Evolutionary conservation across 352 stramenopile genomes (phyloP).

Genomic region (Phytophthora litchii): DNA sequence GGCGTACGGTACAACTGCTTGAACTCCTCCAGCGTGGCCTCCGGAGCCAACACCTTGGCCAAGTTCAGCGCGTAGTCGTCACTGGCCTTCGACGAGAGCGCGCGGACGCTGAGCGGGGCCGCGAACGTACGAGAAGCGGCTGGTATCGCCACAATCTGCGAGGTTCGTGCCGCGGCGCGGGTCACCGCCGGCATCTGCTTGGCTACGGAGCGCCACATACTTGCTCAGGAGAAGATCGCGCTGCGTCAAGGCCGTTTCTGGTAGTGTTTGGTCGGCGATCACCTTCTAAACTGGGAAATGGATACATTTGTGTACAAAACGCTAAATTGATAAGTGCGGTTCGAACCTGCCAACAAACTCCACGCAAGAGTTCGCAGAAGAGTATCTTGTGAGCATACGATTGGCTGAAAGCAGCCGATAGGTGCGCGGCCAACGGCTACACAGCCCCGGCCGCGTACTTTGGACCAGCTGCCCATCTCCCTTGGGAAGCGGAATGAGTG

Average conservation of each 20-base stretch:
- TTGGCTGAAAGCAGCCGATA: slow-evolving; percentile 19
- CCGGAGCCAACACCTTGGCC: slow-evolving; percentile 58
- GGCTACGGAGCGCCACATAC: slow-evolving; percentile 40
- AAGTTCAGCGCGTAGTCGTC: slow-evolving; percentile 58
- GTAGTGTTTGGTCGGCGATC: not conserved
- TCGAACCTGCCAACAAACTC: not conserved
- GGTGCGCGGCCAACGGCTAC: slow-evolving; percentile 12
- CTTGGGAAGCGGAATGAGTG: slow-evolving; percentile 24
- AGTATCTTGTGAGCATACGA: slow-evolving; percentile 8
- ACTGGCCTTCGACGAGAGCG: slow-evolving; percentile 29
- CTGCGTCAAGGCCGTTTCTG: slow-evolving; percentile 9
- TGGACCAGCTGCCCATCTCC: slow-evolving; percentile 30
- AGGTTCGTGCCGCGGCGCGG: slow-evolving; percentile 20
- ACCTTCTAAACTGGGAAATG: too few species aligned
- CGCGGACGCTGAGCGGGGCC: slow-evolving; percentile 1
- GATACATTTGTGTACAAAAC: too few species aligned
- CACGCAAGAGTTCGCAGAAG: slow-evolving; percentile 13
- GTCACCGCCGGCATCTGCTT: slow-evolving; percentile 33
- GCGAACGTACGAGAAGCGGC: not conserved
- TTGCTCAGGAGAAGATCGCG: slow-evolving; percentile 25
- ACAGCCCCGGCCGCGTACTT: slow-evolving; percentile 31
- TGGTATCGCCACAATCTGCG: slow-evolving; percentile 5
- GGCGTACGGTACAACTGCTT: slow-evolving; percentile 75
- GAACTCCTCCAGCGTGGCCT: slow-evolving; percentile 72
- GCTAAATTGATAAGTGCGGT: slow-evolving; percentile 13